A percentile compares a stretch with the other conserved stretches of the same genome.
These are phyloP conservation scores for Penicillium nordicum DNA, from an alignment of 2,329 filamentous ascomycete genomes.

Conservation along the genomic window DNA sequence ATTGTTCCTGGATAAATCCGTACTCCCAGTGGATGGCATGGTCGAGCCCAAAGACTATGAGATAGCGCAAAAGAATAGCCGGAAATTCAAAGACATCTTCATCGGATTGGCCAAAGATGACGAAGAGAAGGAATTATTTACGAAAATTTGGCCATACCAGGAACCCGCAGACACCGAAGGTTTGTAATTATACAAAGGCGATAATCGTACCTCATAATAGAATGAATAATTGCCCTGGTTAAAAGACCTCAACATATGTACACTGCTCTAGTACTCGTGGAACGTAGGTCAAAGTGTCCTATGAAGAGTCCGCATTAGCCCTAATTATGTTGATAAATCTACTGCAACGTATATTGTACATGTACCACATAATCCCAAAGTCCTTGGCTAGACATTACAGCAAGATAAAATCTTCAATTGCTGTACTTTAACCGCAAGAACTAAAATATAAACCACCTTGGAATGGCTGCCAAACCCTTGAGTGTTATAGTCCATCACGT, in stretches of 20 bases:
- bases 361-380: neutral
- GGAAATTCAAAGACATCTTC: constrained; percentile 26
- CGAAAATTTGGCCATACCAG: constrained; percentile 28
- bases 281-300: too few relatives aligned
- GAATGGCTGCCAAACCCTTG: neutral
- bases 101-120: constrained; percentile 23
- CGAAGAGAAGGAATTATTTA: constrained; percentile 22
- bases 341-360: neutral
- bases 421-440: neutral
- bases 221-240: too few relatives aligned
- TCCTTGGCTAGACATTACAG: neutral
- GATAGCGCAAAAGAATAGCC: constrained; percentile 8
- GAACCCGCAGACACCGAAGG: neutral
- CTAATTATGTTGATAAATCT: neutral
- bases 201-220: too few relatives aligned
- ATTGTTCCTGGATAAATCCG: constrained; percentile 26
- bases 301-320: neutral
- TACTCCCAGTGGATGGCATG: constrained; percentile 34
- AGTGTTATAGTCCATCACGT: neutral
- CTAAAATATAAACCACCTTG: neutral
- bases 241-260: too few relatives aligned
- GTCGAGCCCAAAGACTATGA: constrained; percentile 31
- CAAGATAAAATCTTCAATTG: neutral
- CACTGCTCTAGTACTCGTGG: too few relatives aligned
- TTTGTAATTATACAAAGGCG: neutral